Evolutionary conservation across 73 alveolate species (phyloP).

Genomic region (Stentor coeruleus): DNA sequence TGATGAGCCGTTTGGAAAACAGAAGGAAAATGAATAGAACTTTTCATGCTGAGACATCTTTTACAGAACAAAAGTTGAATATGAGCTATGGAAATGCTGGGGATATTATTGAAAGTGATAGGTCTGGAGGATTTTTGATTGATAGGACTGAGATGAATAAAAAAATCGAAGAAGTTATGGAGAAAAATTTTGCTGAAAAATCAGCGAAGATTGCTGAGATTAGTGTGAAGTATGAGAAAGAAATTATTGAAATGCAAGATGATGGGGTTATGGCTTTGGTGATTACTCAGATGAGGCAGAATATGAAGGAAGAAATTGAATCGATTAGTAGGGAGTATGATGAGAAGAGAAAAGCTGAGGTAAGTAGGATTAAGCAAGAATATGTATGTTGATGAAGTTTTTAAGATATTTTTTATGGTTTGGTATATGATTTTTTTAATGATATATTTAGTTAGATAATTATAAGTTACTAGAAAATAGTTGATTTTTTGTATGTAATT

Average conservation of each 20-base stretch:
- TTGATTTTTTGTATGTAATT: too few relatives aligned
- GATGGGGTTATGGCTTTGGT: slow-evolving; percentile 25
- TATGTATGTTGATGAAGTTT: too few relatives aligned
- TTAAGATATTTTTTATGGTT: too few relatives aligned
- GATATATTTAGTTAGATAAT: too few relatives aligned
- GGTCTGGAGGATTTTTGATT: neutral
- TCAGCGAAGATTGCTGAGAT: neutral
- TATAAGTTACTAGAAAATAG: too few relatives aligned
- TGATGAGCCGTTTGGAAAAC: neutral
- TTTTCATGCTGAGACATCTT: neutral
- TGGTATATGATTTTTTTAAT: too few relatives aligned
- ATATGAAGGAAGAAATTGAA: slow-evolving; percentile 26
- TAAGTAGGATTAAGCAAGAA: neutral
- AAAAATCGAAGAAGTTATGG: slow-evolving; percentile 23
- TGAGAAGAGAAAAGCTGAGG: neutral
- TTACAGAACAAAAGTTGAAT: neutral
- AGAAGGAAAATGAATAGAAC: neutral
- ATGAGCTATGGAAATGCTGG: neutral
- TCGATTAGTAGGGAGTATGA: neutral
- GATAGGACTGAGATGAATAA: neutral
- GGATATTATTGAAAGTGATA: neutral
- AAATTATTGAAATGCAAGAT: slow-evolving; percentile 6
- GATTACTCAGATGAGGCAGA: slow-evolving; percentile 8
- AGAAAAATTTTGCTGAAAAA: neutral
- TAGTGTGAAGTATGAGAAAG: neutral